Evolutionary conservation across 176 grass and related monocot species (phyloP).

Genomic region (Oryza brachyantha): DNA sequence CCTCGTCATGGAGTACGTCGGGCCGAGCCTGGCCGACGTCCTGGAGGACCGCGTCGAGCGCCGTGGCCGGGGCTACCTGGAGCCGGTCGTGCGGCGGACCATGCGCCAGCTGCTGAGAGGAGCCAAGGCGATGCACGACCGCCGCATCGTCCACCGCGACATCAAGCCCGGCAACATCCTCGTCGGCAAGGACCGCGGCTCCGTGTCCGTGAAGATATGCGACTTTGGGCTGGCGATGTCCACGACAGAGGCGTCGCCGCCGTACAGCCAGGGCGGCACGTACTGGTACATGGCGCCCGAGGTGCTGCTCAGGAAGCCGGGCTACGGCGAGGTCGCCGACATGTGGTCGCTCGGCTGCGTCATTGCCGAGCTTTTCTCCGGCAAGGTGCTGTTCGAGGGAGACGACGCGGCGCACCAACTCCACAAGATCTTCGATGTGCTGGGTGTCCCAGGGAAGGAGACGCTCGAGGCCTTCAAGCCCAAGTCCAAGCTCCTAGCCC

Average conservation of each 20-base stretch:
- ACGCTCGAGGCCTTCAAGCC: neutral
- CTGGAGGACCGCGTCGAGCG: neutral
- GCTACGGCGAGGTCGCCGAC: slow-evolving; percentile 32
- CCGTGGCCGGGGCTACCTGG: neutral
- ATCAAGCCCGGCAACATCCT: slow-evolving; percentile 39
- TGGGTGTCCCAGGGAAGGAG: neutral
- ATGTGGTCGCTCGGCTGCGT: slow-evolving; percentile 46
- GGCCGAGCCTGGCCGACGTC: slow-evolving; percentile 8
- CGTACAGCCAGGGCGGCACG: slow-evolving; percentile 12
- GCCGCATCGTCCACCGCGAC: slow-evolving; percentile 43
- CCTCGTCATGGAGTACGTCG: slow-evolving; percentile 38
- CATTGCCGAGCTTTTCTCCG: slow-evolving; percentile 45
- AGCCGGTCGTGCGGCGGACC: slow-evolving; percentile 2
- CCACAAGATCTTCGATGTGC: slow-evolving; percentile 4
- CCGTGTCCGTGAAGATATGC: slow-evolving; percentile 40
- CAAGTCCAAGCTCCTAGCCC: neutral
- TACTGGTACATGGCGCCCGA: slow-evolving; percentile 25
- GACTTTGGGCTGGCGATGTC: slow-evolving; percentile 32
- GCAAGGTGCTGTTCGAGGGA: neutral
- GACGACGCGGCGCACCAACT: neutral
- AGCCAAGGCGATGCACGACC: neutral
- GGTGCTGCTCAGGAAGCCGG: slow-evolving; percentile 16
- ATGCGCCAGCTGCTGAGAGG: slow-evolving; percentile 37
- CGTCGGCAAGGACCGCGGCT: neutral
- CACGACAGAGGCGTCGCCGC: neutral